These are phyloP conservation scores for Xerocomellus intermedius DNA, from an alignment of 768 basidiomycete genomes.

Conservation along the genomic window DNA sequence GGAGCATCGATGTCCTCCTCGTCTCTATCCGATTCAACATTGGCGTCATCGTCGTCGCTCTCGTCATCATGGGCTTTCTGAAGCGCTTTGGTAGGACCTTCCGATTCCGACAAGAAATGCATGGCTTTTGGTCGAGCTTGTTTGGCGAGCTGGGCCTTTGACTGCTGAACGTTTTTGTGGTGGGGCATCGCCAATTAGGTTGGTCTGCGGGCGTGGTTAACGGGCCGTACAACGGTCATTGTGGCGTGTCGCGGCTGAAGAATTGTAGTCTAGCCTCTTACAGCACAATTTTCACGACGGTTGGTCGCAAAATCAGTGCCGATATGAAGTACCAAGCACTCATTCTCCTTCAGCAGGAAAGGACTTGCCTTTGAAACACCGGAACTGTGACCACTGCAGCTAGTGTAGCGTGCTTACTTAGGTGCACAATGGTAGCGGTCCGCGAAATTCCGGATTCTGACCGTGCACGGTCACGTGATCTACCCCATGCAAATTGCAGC, in stretches of 20 bases:
- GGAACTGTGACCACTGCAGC: too few relatives aligned
- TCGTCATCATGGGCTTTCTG: conserved; percentile 21
- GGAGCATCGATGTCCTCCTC: conserved; percentile 41
- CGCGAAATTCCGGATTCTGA: too few relatives aligned
- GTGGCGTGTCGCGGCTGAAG: too few relatives aligned
- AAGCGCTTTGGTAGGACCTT: background rate
- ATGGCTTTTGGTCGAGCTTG: conserved; percentile 17
- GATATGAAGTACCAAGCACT: too few relatives aligned
- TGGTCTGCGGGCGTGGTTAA: conserved; percentile 1
- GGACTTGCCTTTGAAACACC: too few relatives aligned
- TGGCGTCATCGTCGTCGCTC: conserved; percentile 26
- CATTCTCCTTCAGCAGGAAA: too few relatives aligned
- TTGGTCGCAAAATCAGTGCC: too few relatives aligned
- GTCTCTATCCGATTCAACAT: conserved; percentile 20
- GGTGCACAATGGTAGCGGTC: too few relatives aligned
- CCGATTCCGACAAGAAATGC: conserved; percentile 16
- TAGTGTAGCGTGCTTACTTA: too few relatives aligned
- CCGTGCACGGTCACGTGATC: conserved; percentile 16
- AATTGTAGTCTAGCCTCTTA: too few relatives aligned
- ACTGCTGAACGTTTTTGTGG: background rate
- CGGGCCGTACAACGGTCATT: conserved; percentile 16
- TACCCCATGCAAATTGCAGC: conserved; percentile 11
- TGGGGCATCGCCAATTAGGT: background rate
- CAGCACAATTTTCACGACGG: too few relatives aligned
- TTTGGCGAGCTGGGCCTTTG: conserved; percentile 6